Base-by-base conservation (phyloP, 2,329 filamentous ascomycete species). In the Didymella segeticola region DNA sequence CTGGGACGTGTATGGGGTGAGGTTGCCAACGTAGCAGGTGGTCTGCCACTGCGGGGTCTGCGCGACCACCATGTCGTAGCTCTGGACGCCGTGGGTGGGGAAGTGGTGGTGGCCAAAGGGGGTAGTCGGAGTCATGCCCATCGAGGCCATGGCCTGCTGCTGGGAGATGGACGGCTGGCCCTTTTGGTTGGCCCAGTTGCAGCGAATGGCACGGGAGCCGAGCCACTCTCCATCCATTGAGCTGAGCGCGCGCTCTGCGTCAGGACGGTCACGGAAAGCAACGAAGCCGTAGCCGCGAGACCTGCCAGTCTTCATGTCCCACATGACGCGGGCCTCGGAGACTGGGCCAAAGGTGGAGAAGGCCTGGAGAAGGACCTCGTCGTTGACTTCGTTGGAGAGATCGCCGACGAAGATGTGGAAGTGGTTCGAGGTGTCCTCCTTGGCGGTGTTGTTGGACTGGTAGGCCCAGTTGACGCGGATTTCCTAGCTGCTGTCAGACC, bases 161-260 rank as follows among this genome's bases (percentile, higher is more conserved):
- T 99, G 93, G 42, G 93, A 92, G 76, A 98, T 97, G 2, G 95
- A 98, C 51, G 95, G 95, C 73, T 99, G 95, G n/a, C 95, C 95
- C 82, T 99, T 99, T 74, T 99, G 95, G 80, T 99, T 99, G 57
- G 95, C 95, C 95, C 95, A 99, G 82, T 99, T 99, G 85, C 93
- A 98, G 67, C 95, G 93, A 72, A 99, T 99, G 33, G 95, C 95
- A 62, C 95, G 90, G 68, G 95, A 98, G 48, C 95, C 95, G 45
- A 99, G 88, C 95, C 95, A 99, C 80, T 99, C 95, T 59, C 95
- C 95, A 71, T 99, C 95, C 95, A 99, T 99, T 59, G 92, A 92
- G 79, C 89, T 96, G 70, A 99, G 78, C 1, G 95, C 93, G 79
- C 97, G 96, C 76, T 99, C 95, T 23, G 95, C 95, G 70, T 99